These are phyloP conservation scores for Thamnidium elegans DNA, from an alignment of 192 early-diverging fungal genomes.

Conservation along the genomic window DNA sequence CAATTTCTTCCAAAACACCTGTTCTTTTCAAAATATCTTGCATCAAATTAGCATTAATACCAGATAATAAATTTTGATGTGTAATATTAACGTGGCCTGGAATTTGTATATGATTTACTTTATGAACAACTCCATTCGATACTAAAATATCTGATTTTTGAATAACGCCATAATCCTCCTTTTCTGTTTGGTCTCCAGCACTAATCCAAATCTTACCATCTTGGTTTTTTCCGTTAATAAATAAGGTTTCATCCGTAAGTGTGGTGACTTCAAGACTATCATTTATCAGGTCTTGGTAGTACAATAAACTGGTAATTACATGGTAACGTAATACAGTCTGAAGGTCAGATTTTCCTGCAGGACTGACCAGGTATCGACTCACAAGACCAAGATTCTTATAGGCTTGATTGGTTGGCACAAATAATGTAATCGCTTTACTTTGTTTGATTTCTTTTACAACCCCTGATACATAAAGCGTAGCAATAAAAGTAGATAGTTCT, in stretches of 20 bases:
- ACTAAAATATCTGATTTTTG: slow-evolving; percentile 37
- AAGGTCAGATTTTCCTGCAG: slow-evolving; percentile 33
- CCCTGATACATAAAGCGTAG: slow-evolving; percentile 25
- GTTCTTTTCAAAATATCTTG: slow-evolving; percentile 37
- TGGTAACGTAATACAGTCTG: slow-evolving; percentile 50
- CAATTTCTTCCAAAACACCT: slow-evolving; percentile 35
- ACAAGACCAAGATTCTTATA: slow-evolving; percentile 60
- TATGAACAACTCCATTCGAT: slow-evolving; percentile 50
- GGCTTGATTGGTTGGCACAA: slow-evolving; percentile 59
- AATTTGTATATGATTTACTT: slow-evolving; percentile 38
- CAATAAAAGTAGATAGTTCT: slow-evolving; percentile 35
- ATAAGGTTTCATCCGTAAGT: slow-evolving; percentile 36
- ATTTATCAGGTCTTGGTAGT: slow-evolving; percentile 35
- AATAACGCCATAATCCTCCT: slow-evolving; percentile 8
- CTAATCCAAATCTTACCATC: background rate
- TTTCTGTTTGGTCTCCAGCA: background rate
- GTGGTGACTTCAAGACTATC: slow-evolving; percentile 30
- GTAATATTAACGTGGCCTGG: slow-evolving; percentile 44
- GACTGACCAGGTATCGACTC: slow-evolving; percentile 52
- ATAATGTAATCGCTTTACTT: slow-evolving; percentile 44
- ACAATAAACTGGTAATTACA: slow-evolving; percentile 37
- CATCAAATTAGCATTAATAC: slow-evolving; percentile 40
- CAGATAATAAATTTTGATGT: slow-evolving; percentile 40
- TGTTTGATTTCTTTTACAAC: slow-evolving; percentile 10
- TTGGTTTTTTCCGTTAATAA: slow-evolving; percentile 29